Evolutionary conservation across 2,329 filamentous ascomycete genomes (phyloP).

Genomic region (Neonectria coccinea): DNA sequence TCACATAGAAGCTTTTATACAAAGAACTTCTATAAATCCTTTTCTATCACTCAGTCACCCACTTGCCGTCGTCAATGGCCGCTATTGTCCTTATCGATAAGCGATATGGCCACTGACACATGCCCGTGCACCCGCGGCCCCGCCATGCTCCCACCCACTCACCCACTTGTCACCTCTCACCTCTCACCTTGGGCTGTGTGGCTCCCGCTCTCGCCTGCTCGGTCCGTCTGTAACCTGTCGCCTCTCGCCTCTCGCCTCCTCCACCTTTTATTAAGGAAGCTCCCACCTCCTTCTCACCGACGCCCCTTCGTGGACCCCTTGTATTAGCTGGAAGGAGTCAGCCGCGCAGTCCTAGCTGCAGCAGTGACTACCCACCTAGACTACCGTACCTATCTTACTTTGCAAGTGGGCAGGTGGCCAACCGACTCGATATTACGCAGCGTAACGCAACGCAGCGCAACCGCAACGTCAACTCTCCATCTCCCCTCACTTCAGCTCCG

Average conservation of each 20-base stretch:
- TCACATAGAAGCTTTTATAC: too few relatives aligned
- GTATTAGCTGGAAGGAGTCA: constrained; percentile 10
- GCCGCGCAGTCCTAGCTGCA: constrained; percentile 8
- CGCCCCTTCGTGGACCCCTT: constrained; percentile 4
- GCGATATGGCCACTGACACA: constrained; percentile 2
- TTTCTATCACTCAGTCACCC: neutral
- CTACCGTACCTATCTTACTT: too few relatives aligned
- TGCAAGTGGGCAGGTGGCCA: constrained; percentile 11
- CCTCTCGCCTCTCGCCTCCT: constrained; percentile 8
- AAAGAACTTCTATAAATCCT: too few relatives aligned
- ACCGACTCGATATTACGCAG: constrained; percentile 17
- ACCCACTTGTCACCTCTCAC: neutral
- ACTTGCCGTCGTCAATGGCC: constrained; percentile 10
- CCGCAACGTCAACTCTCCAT: constrained; percentile 18
- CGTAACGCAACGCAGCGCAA: constrained; percentile 20
- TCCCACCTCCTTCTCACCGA: constrained; percentile 10
- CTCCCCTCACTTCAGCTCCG: neutral
- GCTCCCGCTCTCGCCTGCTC: neutral
- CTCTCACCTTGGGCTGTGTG: constrained; percentile 17
- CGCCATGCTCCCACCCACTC: constrained; percentile 19
- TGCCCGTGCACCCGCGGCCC: constrained; percentile 18
- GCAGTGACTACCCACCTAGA: neutral
- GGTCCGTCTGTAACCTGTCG: constrained; percentile 4
- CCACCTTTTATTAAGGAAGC: neutral
- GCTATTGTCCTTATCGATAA: constrained; percentile 21